Conservation (phyloP, 805 yeast genomes). For the Saccharomycopsis babjevae region DNA sequence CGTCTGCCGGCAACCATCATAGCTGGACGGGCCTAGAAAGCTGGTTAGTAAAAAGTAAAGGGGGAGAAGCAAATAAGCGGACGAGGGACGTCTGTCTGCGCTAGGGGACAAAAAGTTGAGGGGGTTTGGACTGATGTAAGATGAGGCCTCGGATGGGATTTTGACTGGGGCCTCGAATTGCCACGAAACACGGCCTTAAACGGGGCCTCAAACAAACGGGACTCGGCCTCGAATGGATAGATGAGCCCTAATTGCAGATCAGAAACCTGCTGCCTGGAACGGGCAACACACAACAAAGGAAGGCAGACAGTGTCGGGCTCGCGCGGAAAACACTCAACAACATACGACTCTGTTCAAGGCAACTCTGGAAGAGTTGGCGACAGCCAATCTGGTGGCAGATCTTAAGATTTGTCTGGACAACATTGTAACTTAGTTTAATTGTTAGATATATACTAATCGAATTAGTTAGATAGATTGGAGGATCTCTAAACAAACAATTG, state of each 20-base stretch:
- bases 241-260: no score
- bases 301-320: not conserved
- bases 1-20: slow-evolving; percentile 60
- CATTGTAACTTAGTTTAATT: slow-evolving; percentile 33
- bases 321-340: not conserved
- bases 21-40: slow-evolving; percentile 59
- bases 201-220: no score
- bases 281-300: no score
- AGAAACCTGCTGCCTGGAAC: no score
- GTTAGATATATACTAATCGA: not conserved
- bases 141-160: no score
- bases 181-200: no score
- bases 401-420: slow-evolving; percentile 82
- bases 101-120: no score
- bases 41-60: slow-evolving; percentile 20
- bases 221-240: no score
- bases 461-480: not conserved
- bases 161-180: no score
- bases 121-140: no score
- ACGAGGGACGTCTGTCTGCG: no score
- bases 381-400: slow-evolving; percentile 74
- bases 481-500: not conserved
- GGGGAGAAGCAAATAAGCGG: no score
- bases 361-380: slow-evolving; percentile 39
- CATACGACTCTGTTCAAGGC: slow-evolving; percentile 35